These are phyloP conservation scores for Tardiomyces depauwii DNA, from an alignment of 1,139 yeast species.

Conservation along the genomic window DNA sequence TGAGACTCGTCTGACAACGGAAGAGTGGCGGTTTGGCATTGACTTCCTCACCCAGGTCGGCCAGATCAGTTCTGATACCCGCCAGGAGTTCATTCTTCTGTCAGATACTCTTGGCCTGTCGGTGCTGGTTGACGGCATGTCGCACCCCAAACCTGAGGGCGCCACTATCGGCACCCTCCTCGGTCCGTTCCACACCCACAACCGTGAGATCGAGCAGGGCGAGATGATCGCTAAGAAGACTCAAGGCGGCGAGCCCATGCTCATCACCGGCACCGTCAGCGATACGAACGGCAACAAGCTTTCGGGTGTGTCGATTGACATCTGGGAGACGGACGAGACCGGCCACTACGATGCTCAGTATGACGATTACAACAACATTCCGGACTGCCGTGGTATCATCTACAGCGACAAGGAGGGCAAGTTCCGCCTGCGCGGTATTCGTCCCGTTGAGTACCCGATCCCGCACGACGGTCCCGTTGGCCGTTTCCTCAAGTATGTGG, in stretches of 20 bases:
- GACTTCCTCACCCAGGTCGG: slow-evolving; percentile 24
- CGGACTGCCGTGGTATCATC: slow-evolving; percentile 26
- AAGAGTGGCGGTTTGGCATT: slow-evolving; percentile 27
- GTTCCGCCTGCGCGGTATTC: slow-evolving; percentile 23
- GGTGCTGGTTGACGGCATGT: slow-evolving; percentile 25
- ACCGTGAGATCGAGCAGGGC: slow-evolving; percentile 20
- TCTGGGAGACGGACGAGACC: slow-evolving; percentile 16
- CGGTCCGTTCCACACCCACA: slow-evolving; percentile 30
- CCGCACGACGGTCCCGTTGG: slow-evolving; percentile 35
- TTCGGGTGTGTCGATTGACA: slow-evolving; percentile 17
- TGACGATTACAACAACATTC: slow-evolving; percentile 23
- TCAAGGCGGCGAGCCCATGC: slow-evolving; percentile 22
- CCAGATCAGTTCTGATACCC: slow-evolving; percentile 23
- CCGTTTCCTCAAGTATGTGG: slow-evolving; percentile 21
- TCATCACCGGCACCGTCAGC: slow-evolving; percentile 18
- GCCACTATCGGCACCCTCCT: slow-evolving; percentile 27
- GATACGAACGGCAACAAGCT: slow-evolving; percentile 26
- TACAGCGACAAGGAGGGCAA: slow-evolving; percentile 23
- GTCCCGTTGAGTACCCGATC: slow-evolving; percentile 31
- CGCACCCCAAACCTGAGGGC: slow-evolving; percentile 26
- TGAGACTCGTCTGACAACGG: slow-evolving; percentile 26
- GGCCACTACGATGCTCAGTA: slow-evolving; percentile 32
- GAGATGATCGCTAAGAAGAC: slow-evolving; percentile 23
- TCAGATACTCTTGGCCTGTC: slow-evolving; percentile 27
- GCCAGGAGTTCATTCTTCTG: slow-evolving; percentile 27